Evolutionary conservation across 352 stramenopile genomes (phyloP).

Genomic region (Thraustotheca clavata): DNA sequence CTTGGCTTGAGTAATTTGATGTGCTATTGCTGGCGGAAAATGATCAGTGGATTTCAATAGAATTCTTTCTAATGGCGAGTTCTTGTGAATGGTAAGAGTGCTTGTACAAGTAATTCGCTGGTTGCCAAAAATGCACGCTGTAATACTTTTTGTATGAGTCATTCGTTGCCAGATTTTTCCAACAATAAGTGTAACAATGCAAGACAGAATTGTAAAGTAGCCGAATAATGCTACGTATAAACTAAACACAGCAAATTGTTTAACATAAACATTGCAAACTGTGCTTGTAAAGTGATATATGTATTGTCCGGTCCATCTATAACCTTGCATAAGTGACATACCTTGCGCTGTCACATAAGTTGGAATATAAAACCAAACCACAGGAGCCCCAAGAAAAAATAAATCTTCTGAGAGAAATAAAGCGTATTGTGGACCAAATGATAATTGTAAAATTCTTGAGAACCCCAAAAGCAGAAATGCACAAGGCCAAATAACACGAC

Average conservation of each 20-base stretch:
- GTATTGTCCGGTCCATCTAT: background rate
- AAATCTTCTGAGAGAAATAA: background rate
- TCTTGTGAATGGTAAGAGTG: background rate
- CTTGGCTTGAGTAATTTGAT: background rate
- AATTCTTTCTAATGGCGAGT: background rate
- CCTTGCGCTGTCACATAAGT: background rate
- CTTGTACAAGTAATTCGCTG: background rate
- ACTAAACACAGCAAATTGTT: background rate
- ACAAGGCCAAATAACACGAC: slow-evolving; percentile 10
- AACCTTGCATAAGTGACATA: slow-evolving; percentile 12
- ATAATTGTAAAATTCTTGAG: background rate
- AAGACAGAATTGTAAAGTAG: background rate
- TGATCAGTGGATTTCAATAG: background rate
- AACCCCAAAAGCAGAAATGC: background rate
- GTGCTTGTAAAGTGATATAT: slow-evolving; percentile 1
- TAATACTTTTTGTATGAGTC: background rate
- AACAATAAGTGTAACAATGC: background rate
- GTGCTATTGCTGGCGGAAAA: background rate
- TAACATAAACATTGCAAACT: slow-evolving; percentile 8
- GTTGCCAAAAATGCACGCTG: background rate
- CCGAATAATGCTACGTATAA: background rate
- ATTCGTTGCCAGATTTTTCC: background rate
- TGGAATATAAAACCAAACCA: slow-evolving; percentile 8
- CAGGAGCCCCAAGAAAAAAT: background rate
- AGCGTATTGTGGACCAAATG: background rate